These are phyloP conservation scores for Aspergillus fumigatiaffinis DNA, from an alignment of 2,329 filamentous ascomycete species.

Conservation along the genomic window DNA sequence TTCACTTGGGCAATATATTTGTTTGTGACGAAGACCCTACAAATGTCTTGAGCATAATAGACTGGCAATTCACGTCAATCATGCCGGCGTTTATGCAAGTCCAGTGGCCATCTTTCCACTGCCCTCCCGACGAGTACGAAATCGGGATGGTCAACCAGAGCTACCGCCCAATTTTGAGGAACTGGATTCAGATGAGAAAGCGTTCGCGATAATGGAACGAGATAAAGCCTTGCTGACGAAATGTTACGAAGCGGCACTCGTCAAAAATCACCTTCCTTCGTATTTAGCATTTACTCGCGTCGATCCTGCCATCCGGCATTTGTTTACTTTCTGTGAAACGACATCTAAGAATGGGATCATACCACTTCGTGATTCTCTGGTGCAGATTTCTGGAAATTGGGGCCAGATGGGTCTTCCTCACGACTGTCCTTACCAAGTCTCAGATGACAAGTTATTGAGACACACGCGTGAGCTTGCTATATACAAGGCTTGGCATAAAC, in stretches of 20 bases:
- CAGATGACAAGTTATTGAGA: conserved; percentile 4
- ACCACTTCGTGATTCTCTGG: conserved; percentile 12
- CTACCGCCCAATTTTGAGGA: conserved; percentile 15
- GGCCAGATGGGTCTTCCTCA: conserved; percentile 1
- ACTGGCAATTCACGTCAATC: conserved; percentile 19
- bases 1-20: conserved; percentile 22
- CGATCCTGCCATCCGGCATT: conserved; percentile 1
- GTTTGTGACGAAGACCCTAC: conserved; percentile 15
- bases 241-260: conserved; percentile 19
- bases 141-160: conserved; percentile 13
- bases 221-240: conserved; percentile 16
- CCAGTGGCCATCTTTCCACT: conserved; percentile 14
- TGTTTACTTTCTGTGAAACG: conserved; percentile 6
- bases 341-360: conserved; percentile 13
- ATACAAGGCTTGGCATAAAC: conserved; percentile 12
- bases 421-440: conserved; percentile 4
- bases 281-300: conserved; percentile 12
- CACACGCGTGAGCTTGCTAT: conserved; percentile 8
- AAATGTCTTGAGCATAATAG: conserved; percentile 15
- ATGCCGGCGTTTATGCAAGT: conserved; percentile 17
- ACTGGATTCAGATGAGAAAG: conserved; percentile 16
- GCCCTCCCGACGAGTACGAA: conserved; percentile 15
- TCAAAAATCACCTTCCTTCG: conserved; percentile 10
- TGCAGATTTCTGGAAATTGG: conserved; percentile 8
- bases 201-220: conserved; percentile 13